These are phyloP conservation scores for Candida cerambycidarum DNA, from an alignment of 805 yeast species.

Conservation along the genomic window DNA sequence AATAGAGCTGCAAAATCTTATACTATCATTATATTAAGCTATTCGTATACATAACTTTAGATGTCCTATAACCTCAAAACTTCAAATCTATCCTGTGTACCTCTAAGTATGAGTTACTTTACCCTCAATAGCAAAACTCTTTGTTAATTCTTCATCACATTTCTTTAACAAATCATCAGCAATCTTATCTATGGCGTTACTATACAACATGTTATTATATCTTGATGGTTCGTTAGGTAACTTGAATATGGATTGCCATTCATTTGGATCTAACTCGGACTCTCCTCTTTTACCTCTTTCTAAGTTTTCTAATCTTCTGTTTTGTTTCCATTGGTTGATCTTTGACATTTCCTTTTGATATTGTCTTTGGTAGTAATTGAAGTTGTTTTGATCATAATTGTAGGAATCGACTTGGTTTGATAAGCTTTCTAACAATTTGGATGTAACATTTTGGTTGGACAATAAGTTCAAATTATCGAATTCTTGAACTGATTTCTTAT, in stretches of 20 bases:
- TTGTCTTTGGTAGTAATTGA: constrained; percentile 79
- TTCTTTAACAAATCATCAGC: constrained; percentile 71
- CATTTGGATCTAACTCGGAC: constrained; percentile 53
- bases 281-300: constrained; percentile 59
- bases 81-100: background rate
- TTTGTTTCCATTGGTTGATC: constrained; percentile 73
- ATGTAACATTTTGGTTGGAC: constrained; percentile 43
- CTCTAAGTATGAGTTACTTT: constrained; percentile 23
- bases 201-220: constrained; percentile 65
- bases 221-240: constrained; percentile 76
- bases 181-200: constrained; percentile 67
- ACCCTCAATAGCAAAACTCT: constrained; percentile 58
- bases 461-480: constrained; percentile 42
- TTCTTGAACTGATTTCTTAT: constrained; percentile 21
- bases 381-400: constrained; percentile 75
- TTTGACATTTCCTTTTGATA: constrained; percentile 67
- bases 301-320: constrained; percentile 63
- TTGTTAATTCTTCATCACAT: constrained; percentile 65
- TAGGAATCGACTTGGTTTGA: constrained; percentile 70
- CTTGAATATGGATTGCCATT: constrained; percentile 65
- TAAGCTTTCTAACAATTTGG: constrained; percentile 58
- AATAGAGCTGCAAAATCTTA: too few relatives aligned
- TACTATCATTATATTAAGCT: too few relatives aligned
- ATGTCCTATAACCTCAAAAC: background rate
- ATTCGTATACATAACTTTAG: too few relatives aligned